Conservation (phyloP, 1,139 yeast species). For the Saccharomyces hybrid region DNA sequence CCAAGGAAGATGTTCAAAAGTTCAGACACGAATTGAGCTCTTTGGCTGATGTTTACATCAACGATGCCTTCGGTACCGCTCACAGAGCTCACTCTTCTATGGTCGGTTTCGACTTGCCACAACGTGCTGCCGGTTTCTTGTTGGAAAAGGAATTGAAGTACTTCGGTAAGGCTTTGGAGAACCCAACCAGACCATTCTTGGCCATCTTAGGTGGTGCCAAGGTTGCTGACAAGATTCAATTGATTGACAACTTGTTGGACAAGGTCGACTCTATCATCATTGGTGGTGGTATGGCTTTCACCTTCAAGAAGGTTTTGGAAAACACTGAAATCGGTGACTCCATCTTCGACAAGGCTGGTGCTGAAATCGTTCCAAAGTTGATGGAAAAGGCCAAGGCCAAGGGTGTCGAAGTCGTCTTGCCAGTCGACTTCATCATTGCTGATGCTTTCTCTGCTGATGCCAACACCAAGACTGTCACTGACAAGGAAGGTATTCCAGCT, state of each 20-base stretch:
- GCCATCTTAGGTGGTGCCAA: conserved; percentile 98
- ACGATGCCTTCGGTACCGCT: conserved; percentile 97
- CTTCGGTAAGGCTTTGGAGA: conserved; percentile 95
- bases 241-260: conserved; percentile 91
- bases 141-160: conserved; percentile 93
- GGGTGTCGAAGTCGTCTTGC: conserved; percentile 84
- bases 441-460: conserved; percentile 92
- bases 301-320: conserved; percentile 88
- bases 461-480: conserved; percentile 68
- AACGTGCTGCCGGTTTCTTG: conserved; percentile 95
- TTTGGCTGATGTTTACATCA: conserved; percentile 90
- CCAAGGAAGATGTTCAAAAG: conserved; percentile 67
- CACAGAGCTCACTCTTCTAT: conserved; percentile 99
- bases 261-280: conserved; percentile 87
- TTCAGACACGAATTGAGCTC: conserved; percentile 84
- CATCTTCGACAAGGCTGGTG: conserved; percentile 83
- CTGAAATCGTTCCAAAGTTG: conserved; percentile 83
- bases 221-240: conserved; percentile 95
- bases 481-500: conserved; percentile 84
- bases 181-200: conserved; percentile 93
- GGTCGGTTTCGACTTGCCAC: conserved; percentile 90
- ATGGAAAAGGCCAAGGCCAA: conserved; percentile 92
- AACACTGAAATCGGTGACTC: conserved; percentile 83
- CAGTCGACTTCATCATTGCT: conserved; percentile 90
- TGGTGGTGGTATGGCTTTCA: conserved; percentile 99